A percentile compares a stretch with the other conserved stretches of the same genome.
Evolutionary conservation across 2,329 filamentous ascomycete species (phyloP).

Genomic region (Mycosphaerella sp.): DNA sequence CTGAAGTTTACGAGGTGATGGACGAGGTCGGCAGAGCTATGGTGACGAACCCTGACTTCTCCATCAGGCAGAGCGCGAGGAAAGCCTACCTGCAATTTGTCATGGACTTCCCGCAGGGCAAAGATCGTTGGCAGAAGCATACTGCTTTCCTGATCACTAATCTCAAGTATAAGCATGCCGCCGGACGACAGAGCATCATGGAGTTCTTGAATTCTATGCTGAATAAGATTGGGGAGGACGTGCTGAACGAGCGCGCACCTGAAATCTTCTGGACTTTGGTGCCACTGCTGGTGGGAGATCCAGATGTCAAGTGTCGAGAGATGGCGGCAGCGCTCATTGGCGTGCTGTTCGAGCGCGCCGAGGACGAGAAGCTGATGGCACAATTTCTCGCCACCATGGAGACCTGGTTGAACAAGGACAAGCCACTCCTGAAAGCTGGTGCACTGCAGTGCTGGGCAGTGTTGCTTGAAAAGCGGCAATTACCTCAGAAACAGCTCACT

Average conservation of each 20-base stretch:
- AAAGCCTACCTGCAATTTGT: conserved; percentile 92
- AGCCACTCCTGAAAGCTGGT: conserved; percentile 62
- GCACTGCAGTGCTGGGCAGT: conserved; percentile 75
- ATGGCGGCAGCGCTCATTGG: conserved; percentile 74
- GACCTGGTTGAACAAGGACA: conserved; percentile 68
- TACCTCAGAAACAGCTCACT: conserved; percentile 61
- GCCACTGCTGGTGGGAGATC: conserved; percentile 80
- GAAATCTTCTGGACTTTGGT: conserved; percentile 82
- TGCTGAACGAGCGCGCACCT: conserved; percentile 72
- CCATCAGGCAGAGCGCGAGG: conserved; percentile 78
- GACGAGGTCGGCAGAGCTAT: conserved; percentile 87
- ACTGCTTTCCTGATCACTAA: conserved; percentile 85
- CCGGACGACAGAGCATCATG: conserved; percentile 86
- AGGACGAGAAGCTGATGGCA: conserved; percentile 58
- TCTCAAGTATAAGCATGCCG: conserved; percentile 79
- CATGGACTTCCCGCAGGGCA: conserved; percentile 87
- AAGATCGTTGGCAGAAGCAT: conserved; percentile 82
- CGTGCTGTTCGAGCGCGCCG: conserved; percentile 70
- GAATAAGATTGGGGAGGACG: conserved; percentile 72
- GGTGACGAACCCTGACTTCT: conserved; percentile 90
- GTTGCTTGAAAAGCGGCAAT: conserved; percentile 64
- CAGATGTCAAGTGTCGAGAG: conserved; percentile 75
- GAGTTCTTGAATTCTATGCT: conserved; percentile 84
- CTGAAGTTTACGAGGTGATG: conserved; percentile 82
- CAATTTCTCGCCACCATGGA: conserved; percentile 66